Evolutionary conservation across 768 basidiomycete genomes (phyloP).

Genomic region (Astraeus odoratus): DNA sequence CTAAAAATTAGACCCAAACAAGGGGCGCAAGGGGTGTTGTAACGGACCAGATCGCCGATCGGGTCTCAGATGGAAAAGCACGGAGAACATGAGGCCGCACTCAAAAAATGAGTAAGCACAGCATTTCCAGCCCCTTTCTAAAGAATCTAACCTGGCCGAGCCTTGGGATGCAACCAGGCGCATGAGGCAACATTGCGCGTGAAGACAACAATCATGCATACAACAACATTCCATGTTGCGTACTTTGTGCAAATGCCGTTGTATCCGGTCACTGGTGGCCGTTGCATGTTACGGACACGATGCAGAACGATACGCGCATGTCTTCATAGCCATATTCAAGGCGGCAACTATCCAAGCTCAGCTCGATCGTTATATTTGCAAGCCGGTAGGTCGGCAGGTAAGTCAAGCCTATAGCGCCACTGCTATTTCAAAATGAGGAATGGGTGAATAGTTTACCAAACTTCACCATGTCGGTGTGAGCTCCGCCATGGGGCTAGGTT

Average conservation of each 20-base stretch:
- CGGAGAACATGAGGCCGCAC: not conserved
- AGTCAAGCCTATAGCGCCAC: not conserved
- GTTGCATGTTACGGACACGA: too few relatives aligned
- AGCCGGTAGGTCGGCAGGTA: not conserved
- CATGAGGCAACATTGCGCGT: too few relatives aligned
- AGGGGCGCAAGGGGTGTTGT: not conserved
- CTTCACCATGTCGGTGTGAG: not conserved
- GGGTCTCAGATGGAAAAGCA: not conserved
- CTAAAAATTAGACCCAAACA: not conserved
- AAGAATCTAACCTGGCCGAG: not conserved
- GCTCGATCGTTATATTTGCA: not conserved
- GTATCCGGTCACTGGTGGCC: too few relatives aligned
- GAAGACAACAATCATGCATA: too few relatives aligned
- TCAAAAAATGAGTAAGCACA: not conserved
- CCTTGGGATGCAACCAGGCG: too few relatives aligned
- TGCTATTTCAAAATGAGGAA: not conserved
- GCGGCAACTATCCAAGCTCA: constrained; percentile 14
- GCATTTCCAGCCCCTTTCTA: not conserved
- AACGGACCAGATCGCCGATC: not conserved
- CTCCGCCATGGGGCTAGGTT: not conserved
- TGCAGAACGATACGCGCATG: too few relatives aligned
- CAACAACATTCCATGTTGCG: too few relatives aligned
- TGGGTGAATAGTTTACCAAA: not conserved
- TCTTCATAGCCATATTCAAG: too few relatives aligned
- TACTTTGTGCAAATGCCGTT: too few relatives aligned